A percentile compares a stretch with the other conserved stretches of the same genome.
Conservation (phyloP, 1,284 basidiomycete species). For the Leccinum solheimii region DNA sequence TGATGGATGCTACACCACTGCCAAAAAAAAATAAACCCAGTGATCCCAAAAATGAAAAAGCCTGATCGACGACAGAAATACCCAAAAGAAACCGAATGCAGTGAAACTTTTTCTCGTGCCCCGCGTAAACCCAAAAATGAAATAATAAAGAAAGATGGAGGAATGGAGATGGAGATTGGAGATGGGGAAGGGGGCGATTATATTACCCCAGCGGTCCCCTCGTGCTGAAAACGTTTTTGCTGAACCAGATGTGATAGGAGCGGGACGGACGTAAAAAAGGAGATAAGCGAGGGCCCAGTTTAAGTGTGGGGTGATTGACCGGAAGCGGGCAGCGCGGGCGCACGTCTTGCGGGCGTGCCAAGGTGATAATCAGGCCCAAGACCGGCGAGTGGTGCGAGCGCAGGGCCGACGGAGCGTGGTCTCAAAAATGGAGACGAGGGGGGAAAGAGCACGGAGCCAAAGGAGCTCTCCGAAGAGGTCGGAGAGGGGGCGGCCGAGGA, state of each 20-base stretch:
- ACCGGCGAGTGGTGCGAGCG: constrained; percentile 12
- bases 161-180: neutral
- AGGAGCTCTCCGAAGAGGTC: constrained; percentile 27
- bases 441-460: constrained; percentile 10
- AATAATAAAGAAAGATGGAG: constrained; percentile 5
- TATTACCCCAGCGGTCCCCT: constrained; percentile 15
- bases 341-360: neutral
- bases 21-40: constrained; percentile 8
- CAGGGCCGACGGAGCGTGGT: constrained; percentile 21
- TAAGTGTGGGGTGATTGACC: constrained; percentile 18
- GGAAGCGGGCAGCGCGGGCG: neutral
- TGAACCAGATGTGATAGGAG: neutral
- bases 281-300: constrained; percentile 13
- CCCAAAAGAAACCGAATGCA: constrained; percentile 7
- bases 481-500: constrained; percentile 23
- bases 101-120: neutral
- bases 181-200: neutral
- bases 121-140: constrained; percentile 26
- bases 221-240: constrained; percentile 28
- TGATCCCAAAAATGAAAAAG: constrained; percentile 11
- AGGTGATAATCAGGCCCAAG: neutral
- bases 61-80: constrained; percentile 1
- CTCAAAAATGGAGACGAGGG: constrained; percentile 27
- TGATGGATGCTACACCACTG: constrained; percentile 11
- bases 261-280: constrained; percentile 27